These are phyloP conservation scores for Elaphomyces granulatus DNA, from an alignment of 495 filamentous ascomycete genomes.

Conservation along the genomic window DNA sequence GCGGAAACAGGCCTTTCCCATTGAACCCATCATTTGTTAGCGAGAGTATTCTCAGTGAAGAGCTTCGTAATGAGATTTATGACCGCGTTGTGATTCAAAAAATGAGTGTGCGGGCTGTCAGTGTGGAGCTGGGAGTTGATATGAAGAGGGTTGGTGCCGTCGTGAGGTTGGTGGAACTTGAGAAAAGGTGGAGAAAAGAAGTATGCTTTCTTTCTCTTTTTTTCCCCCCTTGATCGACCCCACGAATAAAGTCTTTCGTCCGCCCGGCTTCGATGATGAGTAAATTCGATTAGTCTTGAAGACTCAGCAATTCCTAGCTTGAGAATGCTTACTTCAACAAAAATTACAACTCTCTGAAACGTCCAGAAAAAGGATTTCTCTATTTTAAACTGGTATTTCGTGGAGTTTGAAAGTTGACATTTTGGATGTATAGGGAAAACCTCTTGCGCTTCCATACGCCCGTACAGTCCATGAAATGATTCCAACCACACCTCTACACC, in stretches of 20 bases:
- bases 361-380: too few species aligned
- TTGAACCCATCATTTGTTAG: conserved; percentile 56
- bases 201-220: conserved; percentile 36
- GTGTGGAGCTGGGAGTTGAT: conserved; percentile 62
- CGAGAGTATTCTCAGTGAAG: conserved; percentile 62
- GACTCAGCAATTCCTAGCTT: conserved; percentile 40
- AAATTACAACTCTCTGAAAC: conserved; percentile 36
- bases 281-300: conserved; percentile 99
- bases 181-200: conserved; percentile 59
- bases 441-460: conserved; percentile 59
- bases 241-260: conserved; percentile 34
- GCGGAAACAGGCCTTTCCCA: conserved; percentile 48
- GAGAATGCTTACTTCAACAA: conserved; percentile 47
- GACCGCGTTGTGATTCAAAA: conserved; percentile 45
- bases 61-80: conserved; percentile 63
- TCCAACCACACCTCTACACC: conserved; percentile 36
- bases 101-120: conserved; percentile 60
- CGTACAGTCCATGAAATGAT: conserved; percentile 69
- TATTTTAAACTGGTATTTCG: too few species aligned
- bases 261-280: conserved; percentile 43
- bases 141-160: conserved; percentile 82
- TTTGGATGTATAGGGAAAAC: conserved; percentile 60
- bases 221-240: conserved; percentile 5
- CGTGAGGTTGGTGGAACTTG: conserved; percentile 72
- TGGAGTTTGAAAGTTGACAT: too few species aligned